Base-by-base conservation (phyloP, 2,329 filamentous ascomycete genomes). In the Nemania sp. region DNA sequence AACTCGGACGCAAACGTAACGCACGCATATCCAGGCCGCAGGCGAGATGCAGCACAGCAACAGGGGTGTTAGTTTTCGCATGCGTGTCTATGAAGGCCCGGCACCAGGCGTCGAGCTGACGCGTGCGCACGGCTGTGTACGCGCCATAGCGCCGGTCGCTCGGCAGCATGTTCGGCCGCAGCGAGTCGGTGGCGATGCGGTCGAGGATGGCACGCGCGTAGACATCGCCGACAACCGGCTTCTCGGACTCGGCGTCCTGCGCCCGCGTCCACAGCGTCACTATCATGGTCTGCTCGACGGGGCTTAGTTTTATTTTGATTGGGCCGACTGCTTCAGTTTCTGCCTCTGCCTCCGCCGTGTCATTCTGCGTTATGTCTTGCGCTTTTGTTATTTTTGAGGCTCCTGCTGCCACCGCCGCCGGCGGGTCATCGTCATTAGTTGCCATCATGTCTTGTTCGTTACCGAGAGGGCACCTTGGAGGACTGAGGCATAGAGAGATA, bases 11-110 rank as follows among this genome's bases (percentile, higher is more conserved):
- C 3, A 66, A 45, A 2, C 64, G 49, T 36, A 60, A 46, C 14
- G 46, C 57, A 23, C 64, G 53, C 22, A 57, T 54, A 39, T 66
- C 63, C 15, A 66, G 50, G 5, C 63, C 64, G 50, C 64, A 66
- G 3, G 54, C 62, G 2, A 66, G 59, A 26, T 66, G 63, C 2
- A 66, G 52, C 8, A 66, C 62, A 8, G 62, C 52, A 19, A 62
- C 52, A 17, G 62, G 58, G 22, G 61, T 59, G 12, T 50, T n/a
- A n/a, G n/a, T n/a, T n/a, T n/a, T 30, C 8, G 37, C 48, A 11
- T 65, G 59, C 11, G 44, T 37, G 23, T 60, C 52, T 1, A 66
- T 39, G 47, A 65, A 66, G 6, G 37, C 40, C 33, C 57, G 49
- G 24, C 61, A 61, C 64, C 63, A 64, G 5, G 55, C 48, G 40